Evolutionary conservation across 225 moss, liverwort and hornwort species (phyloP), one percentile per base, ranked within the genome.

Genomic region (Physcomitrium patens): DNA sequence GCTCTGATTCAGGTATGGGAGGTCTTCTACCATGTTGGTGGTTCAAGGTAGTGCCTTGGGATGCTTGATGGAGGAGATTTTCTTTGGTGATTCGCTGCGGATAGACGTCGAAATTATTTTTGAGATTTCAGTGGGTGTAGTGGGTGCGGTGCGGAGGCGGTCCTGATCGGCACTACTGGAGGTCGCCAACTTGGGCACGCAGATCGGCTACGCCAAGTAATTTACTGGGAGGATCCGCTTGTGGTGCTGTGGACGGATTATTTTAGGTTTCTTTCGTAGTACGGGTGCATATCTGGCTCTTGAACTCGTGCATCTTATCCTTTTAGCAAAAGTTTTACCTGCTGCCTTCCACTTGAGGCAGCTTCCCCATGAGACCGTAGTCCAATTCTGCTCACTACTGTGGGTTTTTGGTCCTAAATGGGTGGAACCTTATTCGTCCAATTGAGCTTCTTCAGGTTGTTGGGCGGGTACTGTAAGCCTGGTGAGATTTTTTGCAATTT

Each of bases 181-280:
- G 31, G 31, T 37, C 31, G 65, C 48, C 16, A 26, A 65, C 23
- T 59, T 12, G 14, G 47, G 67, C 9, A 12, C 28, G 41, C 63
- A 27, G 70, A 79, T 77, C 51, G 60, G 74, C 26, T 15, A 48
- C 76, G 59, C 57, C 46, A 53, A 68, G 47, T 58, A 59, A 72
- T 65, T 19, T 63, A 65, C 59, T 19, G 60, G 67, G 67, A 71
- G 55, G 76, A 72, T 71, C 58, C 55, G 23, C 24, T 16, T 28
- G 7, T 37, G 31, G 31, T 37, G 7, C 31, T 4, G 31, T 37
- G 31, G 4, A 7, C 7, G 31, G 31, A 14, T 52, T 63, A 52
- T 6, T 46, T 67, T 76, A 71, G 76, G 76, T 73, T 73, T 67
- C 66, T 68, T 66, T 28, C 56, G 31, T 71, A 51, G 43, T 72